Evolutionary conservation across 73 alveolate species (phyloP).

Genomic region (Uronychia binucleata): DNA sequence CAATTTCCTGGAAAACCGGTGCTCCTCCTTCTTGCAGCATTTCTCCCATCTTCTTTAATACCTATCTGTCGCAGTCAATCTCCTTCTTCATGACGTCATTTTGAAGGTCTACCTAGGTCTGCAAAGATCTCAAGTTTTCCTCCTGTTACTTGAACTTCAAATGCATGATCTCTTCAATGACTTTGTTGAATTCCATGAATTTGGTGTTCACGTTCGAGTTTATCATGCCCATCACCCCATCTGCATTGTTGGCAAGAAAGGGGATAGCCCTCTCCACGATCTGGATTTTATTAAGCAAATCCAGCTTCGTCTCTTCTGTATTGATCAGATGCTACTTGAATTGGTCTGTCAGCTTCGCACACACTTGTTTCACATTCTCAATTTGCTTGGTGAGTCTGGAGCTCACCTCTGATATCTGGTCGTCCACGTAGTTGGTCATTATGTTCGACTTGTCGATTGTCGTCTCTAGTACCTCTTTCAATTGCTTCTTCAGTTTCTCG

Average conservation of each 20-base stretch:
- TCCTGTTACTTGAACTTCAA: background rate
- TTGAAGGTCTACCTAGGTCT: background rate
- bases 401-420: conserved; percentile 21
- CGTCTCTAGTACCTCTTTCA: background rate
- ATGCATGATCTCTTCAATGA: background rate
- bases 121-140: background rate
- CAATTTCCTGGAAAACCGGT: background rate
- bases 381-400: conserved; percentile 7
- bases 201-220: background rate
- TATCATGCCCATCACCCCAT: background rate
- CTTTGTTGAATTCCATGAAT: background rate
- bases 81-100: background rate
- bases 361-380: conserved; percentile 42
- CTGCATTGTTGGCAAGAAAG: background rate
- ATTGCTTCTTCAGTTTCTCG: background rate
- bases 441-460: background rate
- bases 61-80: background rate
- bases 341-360: conserved; percentile 55
- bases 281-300: conserved; percentile 27
- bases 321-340: conserved; percentile 45
- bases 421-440: conserved; percentile 47
- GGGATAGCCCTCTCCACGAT: conserved; percentile 40
- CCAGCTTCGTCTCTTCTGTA: conserved; percentile 43
- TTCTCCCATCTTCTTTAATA: background rate
- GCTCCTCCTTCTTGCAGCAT: background rate